Evolutionary conservation across 2,329 filamentous ascomycete species (phyloP).

Genomic region (Hansfordia pulvinata): DNA sequence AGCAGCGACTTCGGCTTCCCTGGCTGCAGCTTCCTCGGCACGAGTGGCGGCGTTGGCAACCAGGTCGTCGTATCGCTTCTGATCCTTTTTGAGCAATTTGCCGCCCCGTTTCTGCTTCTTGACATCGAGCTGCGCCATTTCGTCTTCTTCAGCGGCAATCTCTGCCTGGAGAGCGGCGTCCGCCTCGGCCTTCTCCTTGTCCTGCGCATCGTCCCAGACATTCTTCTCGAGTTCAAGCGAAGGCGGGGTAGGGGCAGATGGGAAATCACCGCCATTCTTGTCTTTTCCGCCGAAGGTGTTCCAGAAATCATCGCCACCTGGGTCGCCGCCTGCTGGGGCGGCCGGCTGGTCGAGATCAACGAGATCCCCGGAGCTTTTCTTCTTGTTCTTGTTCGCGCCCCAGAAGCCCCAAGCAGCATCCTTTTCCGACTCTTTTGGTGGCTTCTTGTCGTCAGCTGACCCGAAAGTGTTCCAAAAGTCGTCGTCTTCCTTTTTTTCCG

Average conservation of each 20-base stretch:
- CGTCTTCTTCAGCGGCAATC: neutral
- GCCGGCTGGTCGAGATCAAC: neutral
- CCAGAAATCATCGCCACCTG: conserved; percentile 1
- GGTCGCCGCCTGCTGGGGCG: neutral
- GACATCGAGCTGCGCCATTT: conserved; percentile 1
- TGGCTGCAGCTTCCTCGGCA: conserved; percentile 2
- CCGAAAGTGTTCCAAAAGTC: conserved; percentile 10
- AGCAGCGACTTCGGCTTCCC: neutral
- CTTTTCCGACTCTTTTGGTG: no score
- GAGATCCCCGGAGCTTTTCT: neutral
- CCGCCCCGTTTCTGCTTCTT: neutral
- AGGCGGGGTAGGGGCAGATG: conserved; percentile 26
- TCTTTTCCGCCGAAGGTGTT: neutral
- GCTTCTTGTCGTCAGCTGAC: conserved; percentile 8
- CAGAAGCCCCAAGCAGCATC: neutral
- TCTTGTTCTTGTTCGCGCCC: conserved; percentile 1
- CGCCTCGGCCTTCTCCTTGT: conserved; percentile 21
- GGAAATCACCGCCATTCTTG: conserved; percentile 15
- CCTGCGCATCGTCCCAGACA: conserved; percentile 10
- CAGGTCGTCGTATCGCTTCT: neutral
- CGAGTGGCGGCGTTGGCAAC: neutral
- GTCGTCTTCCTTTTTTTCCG: conserved; percentile 9
- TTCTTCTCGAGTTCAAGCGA: conserved; percentile 30
- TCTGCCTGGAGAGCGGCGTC: conserved; percentile 8
- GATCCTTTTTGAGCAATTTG: conserved; percentile 1